Evolutionary conservation across 1,284 basidiomycete species (phyloP).

Genomic region (Cryptococcus maquisensis): DNA sequence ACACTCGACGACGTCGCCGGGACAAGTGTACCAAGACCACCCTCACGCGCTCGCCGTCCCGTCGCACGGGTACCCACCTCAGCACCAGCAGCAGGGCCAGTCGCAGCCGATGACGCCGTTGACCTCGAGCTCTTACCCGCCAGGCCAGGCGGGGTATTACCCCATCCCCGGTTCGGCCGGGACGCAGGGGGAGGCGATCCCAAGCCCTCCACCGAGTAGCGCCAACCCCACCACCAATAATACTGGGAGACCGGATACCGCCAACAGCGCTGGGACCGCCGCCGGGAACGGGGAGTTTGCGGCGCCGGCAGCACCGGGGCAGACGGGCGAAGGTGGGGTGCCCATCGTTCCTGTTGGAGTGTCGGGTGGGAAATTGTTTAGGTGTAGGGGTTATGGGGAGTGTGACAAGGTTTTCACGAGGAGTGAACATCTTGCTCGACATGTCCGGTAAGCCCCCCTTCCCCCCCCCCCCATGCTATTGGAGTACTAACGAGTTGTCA

Average conservation of each 20-base stretch:
- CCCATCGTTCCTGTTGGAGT: slow-evolving; percentile 47
- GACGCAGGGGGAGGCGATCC: slow-evolving; percentile 15
- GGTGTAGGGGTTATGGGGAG: slow-evolving; percentile 89
- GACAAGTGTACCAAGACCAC: slow-evolving; percentile 22
- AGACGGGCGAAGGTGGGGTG: slow-evolving; percentile 37
- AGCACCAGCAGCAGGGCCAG: too few relatives aligned
- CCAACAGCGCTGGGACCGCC: slow-evolving; percentile 16
- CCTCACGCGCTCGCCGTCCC: slow-evolving; percentile 30
- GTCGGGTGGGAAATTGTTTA: slow-evolving; percentile 72
- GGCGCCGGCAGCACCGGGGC: slow-evolving; percentile 1
- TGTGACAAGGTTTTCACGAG: slow-evolving; percentile 95
- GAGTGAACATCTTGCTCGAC: slow-evolving; percentile 89
- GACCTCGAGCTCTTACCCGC: slow-evolving; percentile 29
- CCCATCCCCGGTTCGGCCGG: slow-evolving; percentile 12
- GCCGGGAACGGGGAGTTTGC: too few relatives aligned
- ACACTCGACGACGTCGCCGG: slow-evolving; percentile 23
- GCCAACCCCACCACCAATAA: too few relatives aligned
- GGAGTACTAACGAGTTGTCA: slow-evolving; percentile 42
- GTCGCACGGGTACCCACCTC: slow-evolving; percentile 38
- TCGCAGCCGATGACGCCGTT: slow-evolving; percentile 35
- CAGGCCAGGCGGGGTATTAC: slow-evolving; percentile 30
- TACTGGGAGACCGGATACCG: slow-evolving; percentile 29
- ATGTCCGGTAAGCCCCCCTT: slow-evolving; percentile 66
- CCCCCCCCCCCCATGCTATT: not conserved
- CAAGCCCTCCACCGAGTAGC: slow-evolving; percentile 20